Percentiles rank a stretch among this genome's conserved stretches.
These are phyloP conservation scores for Amorphotheca resinae DNA, from an alignment of 495 filamentous ascomycete species.

Conservation along the genomic window DNA sequence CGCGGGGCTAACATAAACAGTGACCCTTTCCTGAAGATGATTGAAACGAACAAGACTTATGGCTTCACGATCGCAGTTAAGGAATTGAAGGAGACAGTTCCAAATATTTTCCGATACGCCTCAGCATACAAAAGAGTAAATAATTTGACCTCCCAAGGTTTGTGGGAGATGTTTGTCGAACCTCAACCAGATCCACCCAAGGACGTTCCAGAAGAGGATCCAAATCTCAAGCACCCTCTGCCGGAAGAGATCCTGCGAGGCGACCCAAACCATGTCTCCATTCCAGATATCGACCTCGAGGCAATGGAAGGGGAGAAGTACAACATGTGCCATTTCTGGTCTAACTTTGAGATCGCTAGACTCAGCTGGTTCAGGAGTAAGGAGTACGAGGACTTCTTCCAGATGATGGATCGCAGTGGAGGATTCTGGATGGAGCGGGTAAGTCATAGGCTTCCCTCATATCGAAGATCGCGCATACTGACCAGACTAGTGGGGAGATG, in stretches of 20 bases:
- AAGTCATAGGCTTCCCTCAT: slow-evolving; percentile 27
- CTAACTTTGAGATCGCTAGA: slow-evolving; percentile 96
- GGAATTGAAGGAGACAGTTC: slow-evolving; percentile 93
- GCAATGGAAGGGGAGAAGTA: slow-evolving; percentile 96
- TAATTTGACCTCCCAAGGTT: slow-evolving; percentile 78
- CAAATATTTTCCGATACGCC: slow-evolving; percentile 98
- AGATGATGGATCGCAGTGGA: slow-evolving; percentile 97
- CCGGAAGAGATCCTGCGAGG: slow-evolving; percentile 73
- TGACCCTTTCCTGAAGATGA: slow-evolving; percentile 93
- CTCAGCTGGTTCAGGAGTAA: slow-evolving; percentile 94
- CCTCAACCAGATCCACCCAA: slow-evolving; percentile 42
- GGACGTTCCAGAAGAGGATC: slow-evolving; percentile 38
- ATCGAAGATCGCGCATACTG: slow-evolving; percentile 17
- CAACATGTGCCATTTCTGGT: slow-evolving; percentile 99
- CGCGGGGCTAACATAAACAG: slow-evolving; percentile 32
- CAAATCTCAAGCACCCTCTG: slow-evolving; percentile 56
- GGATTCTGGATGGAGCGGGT: slow-evolving; percentile 99
- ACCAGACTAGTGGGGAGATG: slow-evolving; percentile 80
- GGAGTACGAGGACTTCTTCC: slow-evolving; percentile 94
- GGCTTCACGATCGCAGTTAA: slow-evolving; percentile 99
- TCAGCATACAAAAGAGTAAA: slow-evolving; percentile 94
- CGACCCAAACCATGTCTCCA: slow-evolving; percentile 57
- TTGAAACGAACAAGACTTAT: slow-evolving; percentile 87
- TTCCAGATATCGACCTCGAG: slow-evolving; percentile 78
- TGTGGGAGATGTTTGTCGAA: slow-evolving; percentile 99